Evolutionary conservation across 164 flowering plant species (phyloP).

Genomic region (Warburgia ugandensis): DNA sequence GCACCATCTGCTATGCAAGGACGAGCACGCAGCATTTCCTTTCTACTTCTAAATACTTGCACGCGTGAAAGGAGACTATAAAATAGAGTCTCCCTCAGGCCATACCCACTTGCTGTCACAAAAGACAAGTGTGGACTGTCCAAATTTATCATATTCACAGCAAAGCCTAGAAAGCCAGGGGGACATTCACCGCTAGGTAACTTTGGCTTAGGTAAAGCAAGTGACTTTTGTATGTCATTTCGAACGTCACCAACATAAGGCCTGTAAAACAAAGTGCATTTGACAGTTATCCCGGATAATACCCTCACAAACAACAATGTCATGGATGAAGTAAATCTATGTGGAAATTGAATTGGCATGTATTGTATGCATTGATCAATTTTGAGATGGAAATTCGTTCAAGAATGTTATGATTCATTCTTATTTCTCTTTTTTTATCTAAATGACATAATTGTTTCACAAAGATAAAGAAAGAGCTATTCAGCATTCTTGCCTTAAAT

Average conservation of each 20-base stretch:
- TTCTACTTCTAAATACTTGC: slow-evolving; percentile 72
- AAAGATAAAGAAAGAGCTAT: too few species aligned
- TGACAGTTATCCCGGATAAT: not conserved
- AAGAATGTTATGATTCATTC: too few species aligned
- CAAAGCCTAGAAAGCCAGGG: slow-evolving; percentile 82
- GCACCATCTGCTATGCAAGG: slow-evolving; percentile 80
- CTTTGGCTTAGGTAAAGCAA: slow-evolving; percentile 67
- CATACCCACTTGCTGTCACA: slow-evolving; percentile 46
- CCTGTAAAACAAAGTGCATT: slow-evolving; percentile 31
- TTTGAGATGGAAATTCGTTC: too few species aligned
- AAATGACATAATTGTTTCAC: too few species aligned
- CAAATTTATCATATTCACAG: slow-evolving; percentile 77
- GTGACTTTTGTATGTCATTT: slow-evolving; percentile 71
- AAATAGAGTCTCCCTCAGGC: slow-evolving; percentile 84
- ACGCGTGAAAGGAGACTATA: slow-evolving; percentile 62
- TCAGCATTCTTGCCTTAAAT: slow-evolving; percentile 40
- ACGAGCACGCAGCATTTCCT: slow-evolving; percentile 60
- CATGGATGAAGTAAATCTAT: not conserved
- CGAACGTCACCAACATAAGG: slow-evolving; percentile 59
- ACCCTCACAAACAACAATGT: not conserved
- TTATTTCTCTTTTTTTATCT: too few species aligned
- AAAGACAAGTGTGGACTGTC: slow-evolving; percentile 34
- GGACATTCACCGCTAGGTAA: slow-evolving; percentile 75
- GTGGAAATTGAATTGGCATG: not conserved
- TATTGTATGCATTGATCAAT: too few species aligned